Percentiles rank a stretch among this genome's conserved stretches.
These are phyloP conservation scores for Nakazawaea pomicola DNA, from an alignment of 805 yeast species.

Conservation along the genomic window DNA sequence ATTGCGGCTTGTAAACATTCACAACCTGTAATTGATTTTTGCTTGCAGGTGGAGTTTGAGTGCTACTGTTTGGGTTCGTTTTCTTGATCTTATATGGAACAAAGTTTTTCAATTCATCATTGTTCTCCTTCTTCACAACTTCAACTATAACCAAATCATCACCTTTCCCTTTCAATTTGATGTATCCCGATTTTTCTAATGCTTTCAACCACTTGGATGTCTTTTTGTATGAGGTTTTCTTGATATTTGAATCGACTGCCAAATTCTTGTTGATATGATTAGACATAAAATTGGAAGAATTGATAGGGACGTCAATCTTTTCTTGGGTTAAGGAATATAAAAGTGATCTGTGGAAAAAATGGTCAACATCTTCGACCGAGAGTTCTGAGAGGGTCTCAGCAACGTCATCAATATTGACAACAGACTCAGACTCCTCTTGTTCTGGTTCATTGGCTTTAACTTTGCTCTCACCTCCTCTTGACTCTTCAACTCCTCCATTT, in stretches of 20 bases:
- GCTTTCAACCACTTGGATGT: conserved; percentile 79
- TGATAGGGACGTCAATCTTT: conserved; percentile 56
- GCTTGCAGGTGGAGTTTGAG: conserved; percentile 6
- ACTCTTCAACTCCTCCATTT: not conserved
- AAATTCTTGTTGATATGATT: conserved; percentile 63
- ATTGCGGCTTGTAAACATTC: conserved; percentile 54
- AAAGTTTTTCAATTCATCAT: conserved; percentile 50
- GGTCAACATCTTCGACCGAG: conserved; percentile 64
- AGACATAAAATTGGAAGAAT: conserved; percentile 72
- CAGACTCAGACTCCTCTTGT: conserved; percentile 1
- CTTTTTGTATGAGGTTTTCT: conserved; percentile 87
- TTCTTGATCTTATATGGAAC: conserved; percentile 52
- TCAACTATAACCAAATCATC: conserved; percentile 66
- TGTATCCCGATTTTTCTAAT: conserved; percentile 70
- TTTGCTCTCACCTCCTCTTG: no score
- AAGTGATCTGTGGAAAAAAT: conserved; percentile 66
- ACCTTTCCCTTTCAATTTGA: conserved; percentile 77
- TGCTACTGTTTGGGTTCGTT: not conserved
- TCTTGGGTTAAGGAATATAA: conserved; percentile 62
- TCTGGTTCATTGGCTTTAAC: conserved; percentile 9
- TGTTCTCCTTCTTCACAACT: conserved; percentile 39
- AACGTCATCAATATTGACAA: conserved; percentile 19
- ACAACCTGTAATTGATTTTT: conserved; percentile 25
- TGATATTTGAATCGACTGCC: conserved; percentile 68
- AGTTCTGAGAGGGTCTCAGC: conserved; percentile 36